A percentile compares a stretch with the other conserved stretches of the same genome.
Conservation (phyloP, 306 rosid genomes). For the Coriaria nepalensis region DNA sequence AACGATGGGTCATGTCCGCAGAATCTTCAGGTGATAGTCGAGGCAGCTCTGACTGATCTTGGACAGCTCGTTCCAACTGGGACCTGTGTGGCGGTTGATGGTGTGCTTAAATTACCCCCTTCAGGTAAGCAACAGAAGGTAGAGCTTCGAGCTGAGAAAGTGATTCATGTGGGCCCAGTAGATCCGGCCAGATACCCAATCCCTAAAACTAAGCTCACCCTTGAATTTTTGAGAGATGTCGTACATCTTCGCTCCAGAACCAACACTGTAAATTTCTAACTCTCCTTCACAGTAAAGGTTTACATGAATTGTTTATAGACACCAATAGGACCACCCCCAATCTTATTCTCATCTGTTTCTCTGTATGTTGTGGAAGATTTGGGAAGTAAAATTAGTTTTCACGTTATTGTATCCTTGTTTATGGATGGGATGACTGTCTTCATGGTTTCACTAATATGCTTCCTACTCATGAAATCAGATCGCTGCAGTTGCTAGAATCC, state of each 20-base stretch:
- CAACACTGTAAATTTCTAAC: slow-evolving; percentile 43
- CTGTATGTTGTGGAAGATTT: neutral
- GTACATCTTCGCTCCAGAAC: slow-evolving; percentile 90
- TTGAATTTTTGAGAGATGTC: slow-evolving; percentile 58
- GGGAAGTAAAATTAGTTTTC: too few species aligned
- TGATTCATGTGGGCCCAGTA: slow-evolving; percentile 67
- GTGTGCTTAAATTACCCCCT: slow-evolving; percentile 69
- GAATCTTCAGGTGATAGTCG: slow-evolving; percentile 76
- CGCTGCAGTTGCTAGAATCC: slow-evolving; percentile 74
- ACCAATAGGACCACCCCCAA: too few species aligned
- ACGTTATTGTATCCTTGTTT: too few species aligned
- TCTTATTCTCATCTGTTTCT: neutral
- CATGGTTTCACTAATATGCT: neutral
- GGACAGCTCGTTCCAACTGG: slow-evolving; percentile 77
- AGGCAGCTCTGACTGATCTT: slow-evolving; percentile 53
- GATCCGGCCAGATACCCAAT: slow-evolving; percentile 84
- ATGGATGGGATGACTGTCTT: neutral
- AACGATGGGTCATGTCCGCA: slow-evolving; percentile 80
- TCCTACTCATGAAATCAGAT: slow-evolving; percentile 33
- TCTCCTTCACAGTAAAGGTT: too few species aligned
- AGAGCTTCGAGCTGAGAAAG: slow-evolving; percentile 63
- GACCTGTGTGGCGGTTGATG: slow-evolving; percentile 63
- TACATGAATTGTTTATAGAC: too few species aligned
- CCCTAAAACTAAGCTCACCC: slow-evolving; percentile 68
- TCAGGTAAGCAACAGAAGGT: slow-evolving; percentile 68